These are phyloP conservation scores for Cyphellophora attinorum DNA, from an alignment of 2,329 filamentous ascomycete genomes.

Conservation along the genomic window DNA sequence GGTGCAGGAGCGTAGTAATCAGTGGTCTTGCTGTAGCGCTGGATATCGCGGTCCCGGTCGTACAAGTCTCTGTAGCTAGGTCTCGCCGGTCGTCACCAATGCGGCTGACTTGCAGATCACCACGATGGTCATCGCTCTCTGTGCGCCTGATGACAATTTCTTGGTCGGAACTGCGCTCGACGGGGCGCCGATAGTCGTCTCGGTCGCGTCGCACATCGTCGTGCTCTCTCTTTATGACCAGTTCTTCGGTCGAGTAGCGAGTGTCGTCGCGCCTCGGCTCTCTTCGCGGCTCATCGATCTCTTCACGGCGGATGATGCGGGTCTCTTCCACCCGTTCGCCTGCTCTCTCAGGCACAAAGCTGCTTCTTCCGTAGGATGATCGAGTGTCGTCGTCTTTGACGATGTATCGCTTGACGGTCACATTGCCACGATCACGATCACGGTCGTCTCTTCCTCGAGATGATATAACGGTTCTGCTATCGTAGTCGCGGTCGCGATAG, in stretches of 20 bases:
- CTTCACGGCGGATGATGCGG: conserved; percentile 34
- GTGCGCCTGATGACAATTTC: conserved; percentile 36
- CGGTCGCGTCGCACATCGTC: conserved; percentile 19
- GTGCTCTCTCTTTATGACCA: conserved; percentile 14
- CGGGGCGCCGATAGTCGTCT: conserved; percentile 20
- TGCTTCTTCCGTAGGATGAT: conserved; percentile 20
- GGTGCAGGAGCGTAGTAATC: conserved; percentile 42
- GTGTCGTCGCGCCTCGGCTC: conserved; percentile 19
- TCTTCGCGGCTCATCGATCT: conserved; percentile 18
- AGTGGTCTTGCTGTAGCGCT: conserved; percentile 42
- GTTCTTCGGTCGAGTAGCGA: conserved; percentile 12
- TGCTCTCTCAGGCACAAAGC: conserved; percentile 36
- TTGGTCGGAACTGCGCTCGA: conserved; percentile 24
- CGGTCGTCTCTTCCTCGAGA: conserved; percentile 26
- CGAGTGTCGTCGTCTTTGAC: conserved; percentile 32
- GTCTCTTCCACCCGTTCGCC: conserved; percentile 30
- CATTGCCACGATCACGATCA: conserved; percentile 34
- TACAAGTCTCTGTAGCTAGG: conserved; percentile 23
- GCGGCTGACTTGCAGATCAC: conserved; percentile 25
- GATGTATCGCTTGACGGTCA: conserved; percentile 52
- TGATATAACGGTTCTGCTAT: conserved; percentile 20
- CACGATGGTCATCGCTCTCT: conserved; percentile 41
- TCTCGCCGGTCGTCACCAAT: conserved; percentile 31
- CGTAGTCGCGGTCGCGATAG: conserved; percentile 32
- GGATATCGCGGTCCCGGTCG: conserved; percentile 27